Percentiles rank a stretch among this genome's conserved stretches.
Evolutionary conservation across 2,329 filamentous ascomycete species (phyloP).

Genomic region (Anisogramma anomala): DNA sequence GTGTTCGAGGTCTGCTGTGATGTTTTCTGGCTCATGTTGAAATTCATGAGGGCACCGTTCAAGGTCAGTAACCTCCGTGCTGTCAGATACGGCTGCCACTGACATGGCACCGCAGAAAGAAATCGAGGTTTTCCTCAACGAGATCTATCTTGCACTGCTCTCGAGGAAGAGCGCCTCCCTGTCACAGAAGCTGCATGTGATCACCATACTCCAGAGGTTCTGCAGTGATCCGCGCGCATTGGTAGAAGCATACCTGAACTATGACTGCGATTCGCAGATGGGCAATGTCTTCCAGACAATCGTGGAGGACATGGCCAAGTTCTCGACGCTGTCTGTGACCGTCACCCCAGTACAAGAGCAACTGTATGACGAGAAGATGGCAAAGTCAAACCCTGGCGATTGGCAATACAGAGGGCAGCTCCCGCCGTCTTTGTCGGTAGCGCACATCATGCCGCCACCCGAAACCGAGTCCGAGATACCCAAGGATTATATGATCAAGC

Average conservation of each 20-base stretch:
- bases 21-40: constrained; percentile 96
- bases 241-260: constrained; percentile 94
- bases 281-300: constrained; percentile 96
- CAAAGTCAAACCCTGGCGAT: constrained; percentile 52
- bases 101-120: constrained; percentile 57
- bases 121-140: constrained; percentile 93
- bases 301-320: constrained; percentile 84
- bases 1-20: constrained; percentile 95
- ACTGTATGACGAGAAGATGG: constrained; percentile 68
- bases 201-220: constrained; percentile 73
- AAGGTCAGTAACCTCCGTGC: constrained; percentile 50
- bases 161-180: constrained; percentile 77
- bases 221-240: constrained; percentile 77
- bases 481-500: constrained; percentile 83
- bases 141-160: constrained; percentile 87
- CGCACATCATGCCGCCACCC: constrained; percentile 51
- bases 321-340: constrained; percentile 67
- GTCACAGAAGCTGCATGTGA: constrained; percentile 86
- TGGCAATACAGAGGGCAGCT: constrained; percentile 82
- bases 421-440: constrained; percentile 74
- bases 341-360: constrained; percentile 72
- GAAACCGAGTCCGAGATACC: constrained; percentile 63
- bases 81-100: too few species aligned
- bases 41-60: constrained; percentile 82
- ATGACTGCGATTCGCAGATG: constrained; percentile 89